Evolutionary conservation across 1,284 basidiomycete genomes (phyloP).

Genomic region (Coriolopsis trogii): DNA sequence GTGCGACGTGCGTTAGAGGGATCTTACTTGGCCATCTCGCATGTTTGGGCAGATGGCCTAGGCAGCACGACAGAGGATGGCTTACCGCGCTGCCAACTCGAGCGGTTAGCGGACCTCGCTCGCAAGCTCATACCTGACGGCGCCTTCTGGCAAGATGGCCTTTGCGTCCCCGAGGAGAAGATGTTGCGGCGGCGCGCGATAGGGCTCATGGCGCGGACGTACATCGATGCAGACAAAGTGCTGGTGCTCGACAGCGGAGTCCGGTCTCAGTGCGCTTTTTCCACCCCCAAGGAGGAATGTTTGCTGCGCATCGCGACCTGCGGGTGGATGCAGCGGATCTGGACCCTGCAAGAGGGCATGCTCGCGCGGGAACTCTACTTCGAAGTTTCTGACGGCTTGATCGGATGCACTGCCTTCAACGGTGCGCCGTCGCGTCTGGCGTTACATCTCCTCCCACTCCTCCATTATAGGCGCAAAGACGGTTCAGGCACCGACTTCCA

Average conservation of each 20-base stretch:
- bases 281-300: constrained; percentile 1
- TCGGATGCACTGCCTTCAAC: background rate
- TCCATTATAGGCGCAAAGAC: background rate
- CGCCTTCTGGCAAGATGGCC: constrained; percentile 22
- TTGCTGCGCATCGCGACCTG: constrained; percentile 19
- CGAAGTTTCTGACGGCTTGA: constrained; percentile 6
- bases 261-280: constrained; percentile 1
- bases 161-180: constrained; percentile 15
- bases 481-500: background rate
- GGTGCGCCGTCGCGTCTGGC: background rate
- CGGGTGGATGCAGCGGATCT: constrained; percentile 13
- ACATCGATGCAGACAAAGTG: constrained; percentile 11
- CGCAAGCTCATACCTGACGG: constrained; percentile 5
- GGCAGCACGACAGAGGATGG: constrained; percentile 20
- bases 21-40: constrained; percentile 20
- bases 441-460: background rate
- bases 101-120: constrained; percentile 7
- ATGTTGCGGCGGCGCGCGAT: constrained; percentile 11
- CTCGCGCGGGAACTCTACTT: constrained; percentile 9
- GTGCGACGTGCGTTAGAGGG: background rate
- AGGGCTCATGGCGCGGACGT: constrained; percentile 18
- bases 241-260: constrained; percentile 16
- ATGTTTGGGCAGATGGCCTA: constrained; percentile 24
- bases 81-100: constrained; percentile 18
- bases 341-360: constrained; percentile 17